These are phyloP conservation scores for Neostapfia colusana DNA, from an alignment of 176 grass and related monocot genomes.

Conservation along the genomic window DNA sequence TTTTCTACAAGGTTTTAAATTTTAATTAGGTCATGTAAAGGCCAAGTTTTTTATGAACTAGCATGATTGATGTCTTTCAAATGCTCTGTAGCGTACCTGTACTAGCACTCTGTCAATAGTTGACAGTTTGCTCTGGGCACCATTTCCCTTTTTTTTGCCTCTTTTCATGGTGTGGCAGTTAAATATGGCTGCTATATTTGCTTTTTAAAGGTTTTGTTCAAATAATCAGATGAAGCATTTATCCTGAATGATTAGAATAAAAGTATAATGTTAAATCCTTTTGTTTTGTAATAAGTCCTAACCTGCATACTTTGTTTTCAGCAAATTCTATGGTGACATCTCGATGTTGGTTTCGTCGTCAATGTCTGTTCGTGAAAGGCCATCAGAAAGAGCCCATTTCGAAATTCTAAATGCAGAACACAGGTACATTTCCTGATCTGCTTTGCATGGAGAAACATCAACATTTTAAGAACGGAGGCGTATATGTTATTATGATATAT, in stretches of 20 bases:
- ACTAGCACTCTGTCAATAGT: slow-evolving; percentile 26
- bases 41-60: slow-evolving; percentile 19
- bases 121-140: background rate
- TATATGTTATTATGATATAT: slow-evolving; percentile 19
- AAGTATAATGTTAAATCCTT: slow-evolving; percentile 28
- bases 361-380: slow-evolving; percentile 80
- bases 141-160: background rate
- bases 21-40: slow-evolving; percentile 30
- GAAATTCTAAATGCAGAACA: slow-evolving; percentile 85
- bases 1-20: slow-evolving; percentile 27
- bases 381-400: slow-evolving; percentile 86
- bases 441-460: slow-evolving; percentile 31
- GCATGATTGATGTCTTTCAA: slow-evolving; percentile 19
- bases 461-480: background rate
- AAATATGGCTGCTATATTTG: slow-evolving; percentile 14
- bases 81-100: slow-evolving; percentile 21
- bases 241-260: slow-evolving; percentile 17
- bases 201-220: slow-evolving; percentile 12
- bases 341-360: slow-evolving; percentile 83
- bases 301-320: slow-evolving; percentile 41
- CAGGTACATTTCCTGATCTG: slow-evolving; percentile 55
- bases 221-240: slow-evolving; percentile 16
- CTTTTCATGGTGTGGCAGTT: slow-evolving; percentile 20
- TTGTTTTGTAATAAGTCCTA: slow-evolving; percentile 11
- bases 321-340: slow-evolving; percentile 86